Conservation (phyloP, 2,329 filamentous ascomycete genomes). For the Phaeosphaeria sp. region DNA sequence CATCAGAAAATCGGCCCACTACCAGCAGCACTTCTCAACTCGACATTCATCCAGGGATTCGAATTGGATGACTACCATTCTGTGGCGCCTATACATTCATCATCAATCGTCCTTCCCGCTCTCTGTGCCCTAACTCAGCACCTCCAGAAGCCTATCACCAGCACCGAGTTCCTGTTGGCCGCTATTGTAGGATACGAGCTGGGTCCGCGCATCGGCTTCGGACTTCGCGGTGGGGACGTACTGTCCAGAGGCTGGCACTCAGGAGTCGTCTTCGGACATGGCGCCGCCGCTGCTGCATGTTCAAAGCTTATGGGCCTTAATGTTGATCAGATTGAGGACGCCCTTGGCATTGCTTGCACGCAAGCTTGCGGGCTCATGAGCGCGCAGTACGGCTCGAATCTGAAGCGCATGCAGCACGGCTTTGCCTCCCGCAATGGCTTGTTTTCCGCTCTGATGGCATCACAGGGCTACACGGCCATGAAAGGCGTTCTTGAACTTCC, state of each 20-base stretch:
- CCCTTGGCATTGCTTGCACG: background rate
- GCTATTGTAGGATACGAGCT: background rate
- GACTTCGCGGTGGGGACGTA: background rate
- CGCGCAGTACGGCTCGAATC: background rate
- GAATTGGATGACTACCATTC: slow-evolving; percentile 1
- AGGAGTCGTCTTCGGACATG: background rate
- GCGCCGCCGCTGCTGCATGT: background rate
- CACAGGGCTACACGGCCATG: background rate
- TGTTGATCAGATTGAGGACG: background rate
- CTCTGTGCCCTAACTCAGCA: background rate
- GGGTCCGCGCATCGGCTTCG: background rate
- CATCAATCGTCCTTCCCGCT: background rate
- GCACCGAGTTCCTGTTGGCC: background rate
- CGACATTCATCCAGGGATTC: background rate
- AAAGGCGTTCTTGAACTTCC: background rate
- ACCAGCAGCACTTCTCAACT: background rate
- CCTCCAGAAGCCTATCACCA: background rate
- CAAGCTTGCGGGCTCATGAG: background rate
- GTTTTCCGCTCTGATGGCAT: background rate
- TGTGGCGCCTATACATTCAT: background rate
- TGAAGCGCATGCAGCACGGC: background rate
- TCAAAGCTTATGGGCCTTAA: background rate
- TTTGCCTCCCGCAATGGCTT: background rate
- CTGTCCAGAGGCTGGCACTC: background rate
- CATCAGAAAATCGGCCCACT: background rate